Conservation (phyloP, 345 rosid genomes). For the Gossypium anomalum region DNA sequence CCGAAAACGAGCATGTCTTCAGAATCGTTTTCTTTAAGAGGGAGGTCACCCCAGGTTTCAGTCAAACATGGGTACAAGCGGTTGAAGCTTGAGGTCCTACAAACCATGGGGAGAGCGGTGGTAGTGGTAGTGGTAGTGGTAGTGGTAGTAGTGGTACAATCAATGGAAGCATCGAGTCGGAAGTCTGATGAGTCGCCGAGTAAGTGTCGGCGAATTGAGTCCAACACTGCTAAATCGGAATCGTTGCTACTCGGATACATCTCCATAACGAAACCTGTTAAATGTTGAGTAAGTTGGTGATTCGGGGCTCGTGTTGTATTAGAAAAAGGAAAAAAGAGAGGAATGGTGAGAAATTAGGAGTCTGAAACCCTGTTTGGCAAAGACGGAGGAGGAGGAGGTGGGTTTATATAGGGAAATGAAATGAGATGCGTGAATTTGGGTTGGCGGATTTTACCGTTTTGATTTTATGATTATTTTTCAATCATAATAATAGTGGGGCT, state of each 20-base stretch:
- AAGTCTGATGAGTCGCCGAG: constrained; percentile 39
- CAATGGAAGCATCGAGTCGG: constrained; percentile 15
- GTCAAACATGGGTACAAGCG: constrained; percentile 67
- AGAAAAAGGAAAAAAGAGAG: no score
- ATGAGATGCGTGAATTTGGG: constrained; percentile 29
- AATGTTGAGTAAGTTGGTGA: neutral
- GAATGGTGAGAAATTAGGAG: neutral
- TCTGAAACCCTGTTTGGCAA: neutral
- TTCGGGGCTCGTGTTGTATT: no score
- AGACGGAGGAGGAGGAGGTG: neutral
- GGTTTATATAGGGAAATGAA: constrained; percentile 18
- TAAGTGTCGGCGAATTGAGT: constrained; percentile 47
- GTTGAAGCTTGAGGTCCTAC: constrained; percentile 61
- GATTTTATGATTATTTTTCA: no score
- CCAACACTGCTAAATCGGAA: constrained; percentile 47
- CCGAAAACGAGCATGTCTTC: constrained; percentile 83
- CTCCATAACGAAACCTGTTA: neutral
- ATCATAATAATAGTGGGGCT: neutral
- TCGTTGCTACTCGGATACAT: constrained; percentile 38
- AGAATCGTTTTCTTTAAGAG: constrained; percentile 66
- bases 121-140: neutral
- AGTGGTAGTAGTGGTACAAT: constrained; percentile 17
- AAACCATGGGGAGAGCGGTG: constrained; percentile 31
- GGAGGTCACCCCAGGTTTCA: constrained; percentile 88
- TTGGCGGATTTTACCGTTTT: neutral